Conservation (phyloP, 2,329 filamentous ascomycete species). For the Juglanconis juglandina region DNA sequence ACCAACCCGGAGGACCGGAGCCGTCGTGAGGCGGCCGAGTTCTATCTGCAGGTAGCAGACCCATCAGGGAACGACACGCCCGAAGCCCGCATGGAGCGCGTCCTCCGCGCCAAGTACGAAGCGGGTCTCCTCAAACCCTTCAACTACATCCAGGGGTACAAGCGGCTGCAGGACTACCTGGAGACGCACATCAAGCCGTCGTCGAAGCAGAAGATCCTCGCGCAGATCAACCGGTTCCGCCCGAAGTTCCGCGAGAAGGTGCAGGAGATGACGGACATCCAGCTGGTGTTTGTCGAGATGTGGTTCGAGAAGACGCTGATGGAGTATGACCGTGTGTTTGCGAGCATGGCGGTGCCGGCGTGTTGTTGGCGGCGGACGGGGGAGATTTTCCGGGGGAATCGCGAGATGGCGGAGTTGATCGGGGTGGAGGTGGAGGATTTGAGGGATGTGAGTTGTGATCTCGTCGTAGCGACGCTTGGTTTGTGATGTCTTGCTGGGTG, state of each 20-base stretch:
- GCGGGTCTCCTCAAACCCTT: slow-evolving; percentile 93
- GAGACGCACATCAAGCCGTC: slow-evolving; percentile 78
- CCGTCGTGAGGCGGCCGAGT: slow-evolving; percentile 62
- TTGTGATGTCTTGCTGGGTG: slow-evolving; percentile 3
- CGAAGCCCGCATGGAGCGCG: slow-evolving; percentile 91
- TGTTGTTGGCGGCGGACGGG: slow-evolving; percentile 96
- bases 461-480: slow-evolving; percentile 3
- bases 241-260: slow-evolving; percentile 96
- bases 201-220: slow-evolving; percentile 85
- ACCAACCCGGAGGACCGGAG: slow-evolving; percentile 61
- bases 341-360: slow-evolving; percentile 96
- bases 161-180: slow-evolving; percentile 84
- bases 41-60: slow-evolving; percentile 95
- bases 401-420: slow-evolving; percentile 97
- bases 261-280: slow-evolving; percentile 86
- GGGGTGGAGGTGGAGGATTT: slow-evolving; percentile 86
- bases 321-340: slow-evolving; percentile 98
- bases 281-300: slow-evolving; percentile 95
- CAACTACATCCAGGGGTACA: slow-evolving; percentile 97
- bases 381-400: slow-evolving; percentile 95
- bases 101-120: slow-evolving; percentile 93
- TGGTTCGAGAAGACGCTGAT: slow-evolving; percentile 97
- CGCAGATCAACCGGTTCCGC: slow-evolving; percentile 87
- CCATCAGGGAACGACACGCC: slow-evolving; percentile 81
- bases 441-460: slow-evolving; percentile 69